phyloP scores from a whole-genome alignment of 768 basidiomycete species.

The Leucocoprinus birnbaumii region DNA sequence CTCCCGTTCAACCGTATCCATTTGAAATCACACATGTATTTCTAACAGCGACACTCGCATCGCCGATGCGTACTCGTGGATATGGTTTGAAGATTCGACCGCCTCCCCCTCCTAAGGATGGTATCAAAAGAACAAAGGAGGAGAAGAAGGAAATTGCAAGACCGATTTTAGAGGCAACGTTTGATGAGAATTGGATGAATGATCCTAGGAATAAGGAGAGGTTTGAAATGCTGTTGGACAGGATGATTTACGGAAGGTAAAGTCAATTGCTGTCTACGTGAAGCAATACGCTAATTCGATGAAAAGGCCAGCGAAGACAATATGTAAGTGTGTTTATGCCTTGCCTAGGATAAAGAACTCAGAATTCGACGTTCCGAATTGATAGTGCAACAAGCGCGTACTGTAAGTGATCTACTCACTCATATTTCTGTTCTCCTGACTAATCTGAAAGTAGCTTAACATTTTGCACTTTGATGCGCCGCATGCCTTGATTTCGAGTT shows the following conservation, averaged over 20 bases:
- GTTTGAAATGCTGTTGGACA: slow-evolving; percentile 11
- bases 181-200: slow-evolving; percentile 12
- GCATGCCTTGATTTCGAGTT: slow-evolving; percentile 23
- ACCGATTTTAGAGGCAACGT: slow-evolving; percentile 8
- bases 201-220: slow-evolving; percentile 12
- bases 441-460: slow-evolving; percentile 19
- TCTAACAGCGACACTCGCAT: slow-evolving; percentile 29
- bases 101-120: slow-evolving; percentile 4
- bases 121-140: slow-evolving; percentile 10
- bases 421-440: neutral
- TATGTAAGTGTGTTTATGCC: slow-evolving; percentile 1
- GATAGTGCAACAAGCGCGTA: slow-evolving; percentile 15
- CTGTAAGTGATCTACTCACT: slow-evolving; percentile 9
- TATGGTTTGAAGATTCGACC: slow-evolving; percentile 3
- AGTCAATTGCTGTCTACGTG: neutral
- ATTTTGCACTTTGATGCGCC: slow-evolving; percentile 25
- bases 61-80: neutral
- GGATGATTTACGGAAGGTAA: slow-evolving; percentile 12
- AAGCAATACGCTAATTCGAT: neutral
- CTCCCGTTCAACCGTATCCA: slow-evolving; percentile 28
- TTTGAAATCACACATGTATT: slow-evolving; percentile 40
- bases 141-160: slow-evolving; percentile 13
- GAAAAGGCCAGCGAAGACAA: slow-evolving; percentile 12
- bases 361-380: too few species aligned
- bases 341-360: too few species aligned